Evolutionary conservation across 805 yeast genomes (phyloP).

Genomic region (Lachancea sp.): DNA sequence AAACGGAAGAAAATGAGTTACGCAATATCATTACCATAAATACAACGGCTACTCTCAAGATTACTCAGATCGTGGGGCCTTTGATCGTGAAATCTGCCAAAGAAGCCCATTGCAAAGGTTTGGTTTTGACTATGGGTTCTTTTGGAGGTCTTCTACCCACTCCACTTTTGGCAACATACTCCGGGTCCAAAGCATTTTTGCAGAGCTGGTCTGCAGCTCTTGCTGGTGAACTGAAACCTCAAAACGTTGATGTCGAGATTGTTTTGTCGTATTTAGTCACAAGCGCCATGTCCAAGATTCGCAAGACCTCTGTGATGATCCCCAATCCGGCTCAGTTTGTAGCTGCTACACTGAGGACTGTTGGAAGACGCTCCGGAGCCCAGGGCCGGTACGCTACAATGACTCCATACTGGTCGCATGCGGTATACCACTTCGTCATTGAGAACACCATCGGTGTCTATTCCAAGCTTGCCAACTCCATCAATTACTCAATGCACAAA

Average conservation of each 20-base stretch:
- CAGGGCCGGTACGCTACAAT: slow-evolving; percentile 80
- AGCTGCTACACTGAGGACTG: slow-evolving; percentile 52
- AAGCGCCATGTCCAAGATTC: slow-evolving; percentile 91
- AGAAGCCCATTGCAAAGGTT: slow-evolving; percentile 46
- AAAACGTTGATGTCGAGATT: slow-evolving; percentile 78
- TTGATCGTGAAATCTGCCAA: slow-evolving; percentile 50
- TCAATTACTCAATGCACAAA: slow-evolving; percentile 73
- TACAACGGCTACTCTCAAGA: slow-evolving; percentile 72
- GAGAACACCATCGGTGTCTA: slow-evolving; percentile 78
- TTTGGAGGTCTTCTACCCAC: slow-evolving; percentile 93
- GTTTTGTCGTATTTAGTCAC: slow-evolving; percentile 85
- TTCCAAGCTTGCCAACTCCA: slow-evolving; percentile 57
- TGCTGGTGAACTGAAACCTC: slow-evolving; percentile 69
- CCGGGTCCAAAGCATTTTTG: slow-evolving; percentile 93
- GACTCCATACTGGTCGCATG: slow-evolving; percentile 94
- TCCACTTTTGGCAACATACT: slow-evolving; percentile 85
- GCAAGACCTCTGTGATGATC: slow-evolving; percentile 62
- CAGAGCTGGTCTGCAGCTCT: slow-evolving; percentile 89
- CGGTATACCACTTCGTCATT: slow-evolving; percentile 78
- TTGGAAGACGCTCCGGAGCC: slow-evolving; percentile 87
- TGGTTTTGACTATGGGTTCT: slow-evolving; percentile 92
- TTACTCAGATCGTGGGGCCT: slow-evolving; percentile 78
- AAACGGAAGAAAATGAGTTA: slow-evolving; percentile 70
- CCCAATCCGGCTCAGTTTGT: slow-evolving; percentile 85
- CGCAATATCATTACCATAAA: slow-evolving; percentile 78